These are phyloP conservation scores for Pseudogymnoascus sp. DNA, from an alignment of 2,329 filamentous ascomycete genomes.

Conservation along the genomic window DNA sequence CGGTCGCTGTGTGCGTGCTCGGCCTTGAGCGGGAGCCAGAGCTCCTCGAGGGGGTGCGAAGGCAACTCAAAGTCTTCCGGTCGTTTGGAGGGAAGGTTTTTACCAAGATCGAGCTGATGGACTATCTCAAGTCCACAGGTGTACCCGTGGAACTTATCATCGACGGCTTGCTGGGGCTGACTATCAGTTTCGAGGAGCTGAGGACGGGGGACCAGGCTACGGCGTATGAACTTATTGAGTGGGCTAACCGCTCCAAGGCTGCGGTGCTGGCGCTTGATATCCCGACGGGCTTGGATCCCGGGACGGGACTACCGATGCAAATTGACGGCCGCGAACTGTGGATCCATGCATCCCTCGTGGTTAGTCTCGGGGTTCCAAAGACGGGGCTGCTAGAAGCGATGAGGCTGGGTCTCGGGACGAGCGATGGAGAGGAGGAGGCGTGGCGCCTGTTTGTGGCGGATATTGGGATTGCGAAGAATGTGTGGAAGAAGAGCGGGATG, in stretches of 20 bases:
- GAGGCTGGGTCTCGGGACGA: constrained; percentile 21
- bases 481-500: constrained; percentile 73
- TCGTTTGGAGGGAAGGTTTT: constrained; percentile 71
- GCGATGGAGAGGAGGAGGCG: constrained; percentile 25
- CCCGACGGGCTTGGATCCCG: constrained; percentile 79
- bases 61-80: constrained; percentile 76
- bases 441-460: constrained; percentile 84
- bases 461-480: constrained; percentile 72
- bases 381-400: constrained; percentile 74
- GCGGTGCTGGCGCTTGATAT: constrained; percentile 82
- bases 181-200: constrained; percentile 81
- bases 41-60: constrained; percentile 68
- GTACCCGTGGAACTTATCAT: constrained; percentile 71
- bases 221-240: constrained; percentile 83
- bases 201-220: constrained; percentile 73
- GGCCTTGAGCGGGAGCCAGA: constrained; percentile 77
- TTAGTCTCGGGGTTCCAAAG: constrained; percentile 81
- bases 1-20: constrained; percentile 74
- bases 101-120: constrained; percentile 52
- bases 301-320: constrained; percentile 56
- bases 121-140: constrained; percentile 48
- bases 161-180: constrained; percentile 79
- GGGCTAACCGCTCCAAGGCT: constrained; percentile 82
- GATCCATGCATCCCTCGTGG: constrained; percentile 72
- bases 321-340: constrained; percentile 72